These are phyloP conservation scores for Fusarium continuum DNA, from an alignment of 2,329 filamentous ascomycete genomes.

Conservation along the genomic window DNA sequence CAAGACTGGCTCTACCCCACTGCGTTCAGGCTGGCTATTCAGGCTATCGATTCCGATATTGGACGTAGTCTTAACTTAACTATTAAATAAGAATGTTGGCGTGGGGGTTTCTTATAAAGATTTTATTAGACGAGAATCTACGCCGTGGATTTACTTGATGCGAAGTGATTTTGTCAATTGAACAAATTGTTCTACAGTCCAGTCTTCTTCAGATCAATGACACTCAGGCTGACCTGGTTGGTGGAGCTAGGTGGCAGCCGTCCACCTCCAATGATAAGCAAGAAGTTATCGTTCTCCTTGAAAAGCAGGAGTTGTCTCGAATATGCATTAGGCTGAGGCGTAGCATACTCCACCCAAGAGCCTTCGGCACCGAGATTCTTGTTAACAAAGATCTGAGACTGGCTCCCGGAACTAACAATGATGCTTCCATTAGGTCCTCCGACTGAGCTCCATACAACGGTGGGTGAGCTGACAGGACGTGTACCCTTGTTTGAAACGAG, in stretches of 20 bases:
- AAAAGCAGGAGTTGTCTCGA: conserved; percentile 50
- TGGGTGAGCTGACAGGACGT: conserved; percentile 53
- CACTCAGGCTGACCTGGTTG: conserved; percentile 54
- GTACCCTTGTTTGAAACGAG: conserved; percentile 49
- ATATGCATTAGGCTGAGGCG: conserved; percentile 50
- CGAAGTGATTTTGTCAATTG: not conserved
- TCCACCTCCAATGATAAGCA: conserved; percentile 56
- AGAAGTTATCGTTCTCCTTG: conserved; percentile 45
- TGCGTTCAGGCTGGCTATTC: no score
- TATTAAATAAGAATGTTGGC: no score
- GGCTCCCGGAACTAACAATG: conserved; percentile 52
- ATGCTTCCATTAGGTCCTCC: conserved; percentile 58
- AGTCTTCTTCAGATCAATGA: conserved; percentile 41
- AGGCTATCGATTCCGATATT: no score
- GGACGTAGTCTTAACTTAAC: no score
- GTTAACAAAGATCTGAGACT: conserved; percentile 55
- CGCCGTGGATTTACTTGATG: no score
- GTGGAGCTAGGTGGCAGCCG: conserved; percentile 57
- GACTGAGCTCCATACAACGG: conserved; percentile 54
- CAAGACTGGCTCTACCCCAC: no score
- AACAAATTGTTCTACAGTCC: not conserved
- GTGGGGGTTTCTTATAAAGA: no score
- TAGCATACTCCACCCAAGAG: conserved; percentile 50
- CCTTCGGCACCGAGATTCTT: conserved; percentile 49
- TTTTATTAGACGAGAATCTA: no score